Evolutionary conservation across 345 rosid species (phyloP).

Genomic region (Cardiospermum halicacabum): DNA sequence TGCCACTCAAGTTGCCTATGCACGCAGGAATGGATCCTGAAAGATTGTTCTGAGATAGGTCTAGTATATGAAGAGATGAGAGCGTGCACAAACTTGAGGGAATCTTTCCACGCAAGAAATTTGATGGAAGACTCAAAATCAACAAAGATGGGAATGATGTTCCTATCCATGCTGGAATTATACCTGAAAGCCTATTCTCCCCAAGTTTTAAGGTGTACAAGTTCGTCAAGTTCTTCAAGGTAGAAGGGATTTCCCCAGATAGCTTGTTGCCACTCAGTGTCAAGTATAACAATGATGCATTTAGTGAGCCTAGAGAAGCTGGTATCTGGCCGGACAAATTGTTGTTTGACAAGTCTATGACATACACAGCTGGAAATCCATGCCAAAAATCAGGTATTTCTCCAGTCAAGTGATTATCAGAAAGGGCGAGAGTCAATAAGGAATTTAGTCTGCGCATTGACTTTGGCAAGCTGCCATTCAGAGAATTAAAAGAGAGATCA

Average conservation of each 20-base stretch:
- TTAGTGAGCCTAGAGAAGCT: background rate
- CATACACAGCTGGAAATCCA: background rate
- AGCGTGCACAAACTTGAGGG: background rate
- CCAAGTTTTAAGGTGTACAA: slow-evolving; percentile 7
- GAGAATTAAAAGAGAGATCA: slow-evolving; percentile 13
- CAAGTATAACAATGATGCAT: background rate
- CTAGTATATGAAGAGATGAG: slow-evolving; percentile 13
- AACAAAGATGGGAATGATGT: background rate
- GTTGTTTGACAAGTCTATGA: background rate
- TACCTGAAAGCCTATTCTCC: slow-evolving; percentile 11
- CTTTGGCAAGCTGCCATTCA: background rate
- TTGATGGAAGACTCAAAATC: slow-evolving; percentile 7
- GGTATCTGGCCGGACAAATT: background rate
- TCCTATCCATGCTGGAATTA: slow-evolving; percentile 15
- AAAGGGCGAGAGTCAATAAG: background rate
- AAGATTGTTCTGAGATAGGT: slow-evolving; percentile 11
- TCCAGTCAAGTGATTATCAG: background rate
- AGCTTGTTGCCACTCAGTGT: background rate
- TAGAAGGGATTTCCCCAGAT: background rate
- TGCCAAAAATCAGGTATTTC: slow-evolving; percentile 5
- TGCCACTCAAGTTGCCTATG: background rate
- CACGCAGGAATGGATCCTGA: slow-evolving; percentile 13
- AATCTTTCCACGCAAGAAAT: slow-evolving; percentile 1
- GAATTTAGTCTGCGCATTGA: background rate
- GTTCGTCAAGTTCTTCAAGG: slow-evolving; percentile 10